Conservation (phyloP, 257 asterid species). For the Fraxinus americana region DNA sequence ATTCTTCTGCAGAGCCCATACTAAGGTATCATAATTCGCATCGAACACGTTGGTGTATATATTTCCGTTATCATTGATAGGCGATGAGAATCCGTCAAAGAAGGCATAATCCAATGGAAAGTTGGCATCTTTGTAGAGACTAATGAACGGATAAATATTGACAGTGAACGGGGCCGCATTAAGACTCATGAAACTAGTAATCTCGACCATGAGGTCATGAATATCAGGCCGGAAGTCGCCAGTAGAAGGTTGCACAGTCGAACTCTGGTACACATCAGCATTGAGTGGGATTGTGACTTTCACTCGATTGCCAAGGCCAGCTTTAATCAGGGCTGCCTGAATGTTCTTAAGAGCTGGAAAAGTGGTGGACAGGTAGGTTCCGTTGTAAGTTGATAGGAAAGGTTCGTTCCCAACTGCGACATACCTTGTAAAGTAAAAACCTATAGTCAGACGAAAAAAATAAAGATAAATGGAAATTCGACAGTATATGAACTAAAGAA, state of each 20-base stretch:
- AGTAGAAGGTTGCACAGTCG: constrained; percentile 56
- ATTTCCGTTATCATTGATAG: constrained; percentile 60
- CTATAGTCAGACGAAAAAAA: constrained; percentile 1
- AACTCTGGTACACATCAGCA: constrained; percentile 71
- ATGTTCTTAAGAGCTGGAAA: constrained; percentile 66
- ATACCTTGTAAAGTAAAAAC: constrained; percentile 44
- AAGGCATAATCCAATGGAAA: constrained; percentile 77
- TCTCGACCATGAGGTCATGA: constrained; percentile 51
- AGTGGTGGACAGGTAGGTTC: constrained; percentile 55
- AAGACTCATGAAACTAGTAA: constrained; percentile 51
- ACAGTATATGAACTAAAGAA: not conserved
- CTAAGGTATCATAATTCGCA: constrained; percentile 71
- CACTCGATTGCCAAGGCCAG: constrained; percentile 64
- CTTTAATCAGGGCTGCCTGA: constrained; percentile 75
- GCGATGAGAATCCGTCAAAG: constrained; percentile 57
- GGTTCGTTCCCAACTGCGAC: constrained; percentile 92
- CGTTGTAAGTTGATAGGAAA: constrained; percentile 56
- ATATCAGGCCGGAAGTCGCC: constrained; percentile 70
- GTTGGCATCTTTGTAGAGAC: constrained; percentile 64
- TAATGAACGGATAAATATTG: constrained; percentile 80
- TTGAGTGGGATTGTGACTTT: constrained; percentile 66
- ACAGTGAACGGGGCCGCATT: constrained; percentile 67
- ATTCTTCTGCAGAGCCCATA: constrained; percentile 62
- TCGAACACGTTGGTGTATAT: constrained; percentile 67
- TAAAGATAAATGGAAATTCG: not conserved